Evolutionary conservation across 768 basidiomycete genomes (phyloP).

Genomic region (Daedaleopsis nitida): DNA sequence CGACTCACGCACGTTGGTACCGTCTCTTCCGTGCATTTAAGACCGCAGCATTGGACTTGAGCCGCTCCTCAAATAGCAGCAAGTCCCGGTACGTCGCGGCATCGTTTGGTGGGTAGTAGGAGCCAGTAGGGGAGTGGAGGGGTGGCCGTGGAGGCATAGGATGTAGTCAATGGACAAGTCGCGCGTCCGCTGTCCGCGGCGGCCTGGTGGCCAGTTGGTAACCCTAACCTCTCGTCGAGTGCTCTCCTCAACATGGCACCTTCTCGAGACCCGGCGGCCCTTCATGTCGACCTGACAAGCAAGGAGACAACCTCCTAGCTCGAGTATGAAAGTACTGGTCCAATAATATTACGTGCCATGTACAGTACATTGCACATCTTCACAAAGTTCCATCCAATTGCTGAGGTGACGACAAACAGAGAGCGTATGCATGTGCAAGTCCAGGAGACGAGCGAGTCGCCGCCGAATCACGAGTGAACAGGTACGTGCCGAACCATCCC

Average conservation of each 20-base stretch:
- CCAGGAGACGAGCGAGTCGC: not conserved
- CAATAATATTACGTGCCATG: not conserved
- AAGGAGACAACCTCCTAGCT: not conserved
- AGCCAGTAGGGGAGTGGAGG: constrained; percentile 19
- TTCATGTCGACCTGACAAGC: not conserved
- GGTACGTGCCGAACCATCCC: not conserved
- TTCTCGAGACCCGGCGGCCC: not conserved
- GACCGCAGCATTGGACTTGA: constrained; percentile 88
- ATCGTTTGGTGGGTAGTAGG: constrained; percentile 70
- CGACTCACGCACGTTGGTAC: constrained; percentile 68
- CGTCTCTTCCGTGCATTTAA: constrained; percentile 78
- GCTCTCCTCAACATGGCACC: too few species aligned
- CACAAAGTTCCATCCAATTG: constrained; percentile 1
- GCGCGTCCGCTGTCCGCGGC: not conserved
- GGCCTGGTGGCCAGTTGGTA: not conserved
- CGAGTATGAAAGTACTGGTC: not conserved
- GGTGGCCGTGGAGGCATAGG: constrained; percentile 16
- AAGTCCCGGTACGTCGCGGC: constrained; percentile 83
- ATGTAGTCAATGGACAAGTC: not conserved
- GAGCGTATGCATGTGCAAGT: constrained; percentile 6
- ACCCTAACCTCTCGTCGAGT: not conserved
- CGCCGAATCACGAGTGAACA: not conserved
- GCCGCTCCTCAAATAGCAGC: constrained; percentile 92
- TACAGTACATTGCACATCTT: not conserved
- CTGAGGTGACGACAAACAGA: not conserved